Evolutionary conservation across 139 green algal species (phyloP).

Genomic region (Penium margaritaceum): DNA sequence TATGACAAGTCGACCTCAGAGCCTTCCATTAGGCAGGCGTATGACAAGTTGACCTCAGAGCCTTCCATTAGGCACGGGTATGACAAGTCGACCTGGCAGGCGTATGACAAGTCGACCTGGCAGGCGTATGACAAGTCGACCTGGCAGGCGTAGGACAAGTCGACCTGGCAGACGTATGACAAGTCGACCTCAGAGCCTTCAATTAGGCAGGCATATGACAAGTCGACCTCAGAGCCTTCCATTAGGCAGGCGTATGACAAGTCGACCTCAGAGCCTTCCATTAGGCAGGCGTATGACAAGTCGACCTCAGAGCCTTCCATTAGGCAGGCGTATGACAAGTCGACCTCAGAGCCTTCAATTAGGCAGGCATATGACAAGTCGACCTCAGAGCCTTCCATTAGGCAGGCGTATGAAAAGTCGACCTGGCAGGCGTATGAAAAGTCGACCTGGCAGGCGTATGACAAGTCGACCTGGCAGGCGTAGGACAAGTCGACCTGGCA

Average conservation of each 20-base stretch:
- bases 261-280: not conserved
- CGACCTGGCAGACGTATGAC: not conserved
- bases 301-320: not conserved
- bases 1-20: too few relatives aligned
- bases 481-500: too few relatives aligned
- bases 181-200: not conserved
- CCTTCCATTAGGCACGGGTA: too few relatives aligned
- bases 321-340: not conserved
- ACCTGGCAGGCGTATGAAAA: too few relatives aligned
- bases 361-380: constrained; percentile 9
- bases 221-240: not conserved
- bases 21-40: too few relatives aligned
- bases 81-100: too few relatives aligned
- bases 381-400: not conserved
- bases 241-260: not conserved
- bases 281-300: not conserved
- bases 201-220: not conserved
- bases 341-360: not conserved
- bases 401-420: constrained; percentile 58
- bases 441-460: too few relatives aligned
- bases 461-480: too few relatives aligned
- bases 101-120: too few relatives aligned
- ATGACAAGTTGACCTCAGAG: too few relatives aligned
- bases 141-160: not conserved
- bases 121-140: too few relatives aligned